Evolutionary conservation across 2,329 filamentous ascomycete species (phyloP), one percentile per base, ranked within the genome.

Genomic region (Daldinia sp.): DNA sequence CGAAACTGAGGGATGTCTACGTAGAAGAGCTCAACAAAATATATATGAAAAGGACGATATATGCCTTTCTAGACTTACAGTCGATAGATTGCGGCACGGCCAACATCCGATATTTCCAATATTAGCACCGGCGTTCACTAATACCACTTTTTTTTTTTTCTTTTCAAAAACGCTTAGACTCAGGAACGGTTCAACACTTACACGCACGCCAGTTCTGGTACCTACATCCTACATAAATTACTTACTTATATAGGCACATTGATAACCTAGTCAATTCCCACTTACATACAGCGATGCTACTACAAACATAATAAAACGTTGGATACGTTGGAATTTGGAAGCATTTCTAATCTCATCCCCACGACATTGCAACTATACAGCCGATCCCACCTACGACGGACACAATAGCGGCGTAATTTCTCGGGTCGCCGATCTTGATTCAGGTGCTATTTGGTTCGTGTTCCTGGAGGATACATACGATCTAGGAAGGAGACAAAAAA

Each of bases 391-490:
- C 48, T 52, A 29, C 56, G 61, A 58, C 61, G 53, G 57, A 27
- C 15, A 23, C 23, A 35, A 64, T 29, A 48, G 23, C 56, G 50
- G 57, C 61, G 53, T 58, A 62, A 64, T 64, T 62, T 61, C 43
- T 61, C 52, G 37, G 49, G 41, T 37, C 35, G 61, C 64, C 57
- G 58, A 59, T 64, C 61, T 62, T 61, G 54, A 61, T 58, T 56
- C 58, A 62, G 51, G 29, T 52, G 47, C 32, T 19, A 51, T 58
- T 54, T 61, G 55, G 64, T 56, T 64, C 57, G 64, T 66, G 61
- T 64, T 64, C 61, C 56, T 58, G 53, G 45, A 41, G 54, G 52
- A 61, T 61, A 64, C 56, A 61, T 61, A 64, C 56, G 58, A 64
- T 58, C 50, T 58, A 39, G 37, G 58, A 30, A 49, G 35, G 49